Base-by-base conservation (phyloP, 371 early-diverging fungal species). In the Mycotypha africana region DNA sequence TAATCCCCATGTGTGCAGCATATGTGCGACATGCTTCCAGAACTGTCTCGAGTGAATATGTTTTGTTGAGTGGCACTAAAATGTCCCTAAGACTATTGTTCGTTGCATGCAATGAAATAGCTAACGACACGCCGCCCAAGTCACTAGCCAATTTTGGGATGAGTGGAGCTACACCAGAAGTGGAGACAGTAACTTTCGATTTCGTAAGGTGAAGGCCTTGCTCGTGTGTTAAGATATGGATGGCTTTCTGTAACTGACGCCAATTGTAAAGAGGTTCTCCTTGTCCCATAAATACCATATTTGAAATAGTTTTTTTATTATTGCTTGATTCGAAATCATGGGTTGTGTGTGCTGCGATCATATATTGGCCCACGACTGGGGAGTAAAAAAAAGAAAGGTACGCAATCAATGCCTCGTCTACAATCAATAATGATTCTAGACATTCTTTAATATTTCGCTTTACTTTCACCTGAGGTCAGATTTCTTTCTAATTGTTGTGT, bases 281-380 rank as follows among this genome's bases (percentile, higher is more conserved):
- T 75, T 90, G 91, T 19, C 92, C 93, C 95, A 95, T 92, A 53
- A 91, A 92, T 4, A 93, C 93, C 48, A 92, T 85, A 56, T 91
- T 90, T 17, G 81, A 75, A 25, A 94, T 75, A 20, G 60, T 74
- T 25, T 76, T 68, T 40, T 69, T 68, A 15, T 56, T 53, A n/a
- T 60, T 58, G 21, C 45, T 55, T 1, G 60, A 42, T 1, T 80
- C 82, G 36, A 84, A 77, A 38, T 85, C 84, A 25, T 65, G 66
- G 19, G 70, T 60, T 24, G 63, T 62, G 47, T 81, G 76, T 4
- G 88, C 82, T 4, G 82, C 81, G 16, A 79, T 72, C 83, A 90
- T 79, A 37, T 89, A 84, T 54, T 95, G 96, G 9, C 94, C 93
- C 5, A 90, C 65, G 41, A 95, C 91, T 67, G 31, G 1, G 28